phyloP scores from a whole-genome alignment of 495 filamentous ascomycete genomes.

The Copromyces sp. region DNA sequence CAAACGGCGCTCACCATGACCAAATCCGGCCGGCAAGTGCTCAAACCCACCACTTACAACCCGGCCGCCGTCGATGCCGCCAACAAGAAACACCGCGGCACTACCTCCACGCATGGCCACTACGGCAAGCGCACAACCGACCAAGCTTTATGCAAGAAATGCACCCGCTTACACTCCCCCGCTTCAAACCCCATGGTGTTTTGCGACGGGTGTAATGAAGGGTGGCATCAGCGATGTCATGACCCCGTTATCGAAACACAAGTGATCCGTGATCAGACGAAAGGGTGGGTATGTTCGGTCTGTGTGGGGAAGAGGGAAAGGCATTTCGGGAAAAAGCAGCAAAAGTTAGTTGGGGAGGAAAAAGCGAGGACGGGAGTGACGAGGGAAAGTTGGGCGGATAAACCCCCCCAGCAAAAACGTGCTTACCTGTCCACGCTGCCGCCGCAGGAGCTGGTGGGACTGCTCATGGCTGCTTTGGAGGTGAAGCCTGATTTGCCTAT shows the following conservation, averaged over 20 bases:
- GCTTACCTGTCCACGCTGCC: conserved; percentile 29
- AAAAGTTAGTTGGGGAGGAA: not conserved
- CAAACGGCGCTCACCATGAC: conserved; percentile 57
- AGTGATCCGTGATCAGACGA: conserved; percentile 50
- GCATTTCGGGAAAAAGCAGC: conserved; percentile 24
- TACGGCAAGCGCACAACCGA: conserved; percentile 41
- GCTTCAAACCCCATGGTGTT: conserved; percentile 81
- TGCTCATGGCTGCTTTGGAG: conserved; percentile 21
- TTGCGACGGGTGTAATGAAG: conserved; percentile 80
- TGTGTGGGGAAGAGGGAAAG: conserved; percentile 46
- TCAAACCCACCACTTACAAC: conserved; percentile 61
- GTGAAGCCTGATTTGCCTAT: conserved; percentile 34
- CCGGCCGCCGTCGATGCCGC: conserved; percentile 39
- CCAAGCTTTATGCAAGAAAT: conserved; percentile 60
- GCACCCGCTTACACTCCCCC: conserved; percentile 66
- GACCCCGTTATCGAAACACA: conserved; percentile 67
- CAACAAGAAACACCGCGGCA: conserved; percentile 24
- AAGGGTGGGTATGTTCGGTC: conserved; percentile 65
- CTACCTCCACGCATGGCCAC: conserved; percentile 2
- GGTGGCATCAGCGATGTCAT: conserved; percentile 90
- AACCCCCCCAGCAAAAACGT: conserved; percentile 27
- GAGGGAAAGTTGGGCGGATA: conserved; percentile 34
- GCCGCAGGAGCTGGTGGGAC: conserved; percentile 23
- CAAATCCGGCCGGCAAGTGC: conserved; percentile 73
- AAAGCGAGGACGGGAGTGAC: not conserved